Conservation (phyloP, 2,329 filamentous ascomycete genomes). For the Fusarium sp. region DNA sequence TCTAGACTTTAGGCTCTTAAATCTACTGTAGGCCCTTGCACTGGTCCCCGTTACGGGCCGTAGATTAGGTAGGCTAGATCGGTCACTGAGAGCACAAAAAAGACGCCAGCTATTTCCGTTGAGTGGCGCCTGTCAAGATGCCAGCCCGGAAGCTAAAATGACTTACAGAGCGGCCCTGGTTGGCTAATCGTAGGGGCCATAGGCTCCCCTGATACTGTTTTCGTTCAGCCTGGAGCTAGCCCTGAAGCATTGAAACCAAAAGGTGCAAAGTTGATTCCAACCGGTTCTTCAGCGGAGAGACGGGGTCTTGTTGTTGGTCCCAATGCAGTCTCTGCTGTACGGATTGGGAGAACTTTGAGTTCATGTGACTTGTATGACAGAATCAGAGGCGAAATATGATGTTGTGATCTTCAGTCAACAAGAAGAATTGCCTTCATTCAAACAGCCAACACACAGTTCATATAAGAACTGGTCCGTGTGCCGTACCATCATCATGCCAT, state of each 20-base stretch:
- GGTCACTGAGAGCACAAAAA: not conserved
- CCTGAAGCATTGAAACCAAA: slow-evolving; percentile 9
- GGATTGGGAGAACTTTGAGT: slow-evolving; percentile 9
- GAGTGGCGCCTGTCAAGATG: slow-evolving; percentile 19
- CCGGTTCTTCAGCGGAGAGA: slow-evolving; percentile 13
- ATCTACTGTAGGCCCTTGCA: too few relatives aligned
- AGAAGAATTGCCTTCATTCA: not conserved
- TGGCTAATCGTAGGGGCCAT: too few relatives aligned
- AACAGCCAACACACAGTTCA: slow-evolving; percentile 7
- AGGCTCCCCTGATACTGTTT: not conserved
- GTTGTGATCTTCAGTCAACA: not conserved
- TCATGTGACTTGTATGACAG: not conserved
- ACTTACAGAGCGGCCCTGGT: too few relatives aligned
- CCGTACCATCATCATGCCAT: slow-evolving; percentile 8
- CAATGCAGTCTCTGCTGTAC: slow-evolving; percentile 10
- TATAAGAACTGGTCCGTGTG: not conserved
- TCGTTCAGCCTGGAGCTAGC: not conserved
- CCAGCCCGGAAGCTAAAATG: slow-evolving; percentile 28
- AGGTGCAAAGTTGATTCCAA: slow-evolving; percentile 1
- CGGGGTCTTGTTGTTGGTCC: slow-evolving; percentile 1
- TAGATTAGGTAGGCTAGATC: slow-evolving; percentile 13
- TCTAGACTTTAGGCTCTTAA: too few relatives aligned
- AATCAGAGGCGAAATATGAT: slow-evolving; percentile 5
- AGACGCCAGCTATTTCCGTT: slow-evolving; percentile 14
- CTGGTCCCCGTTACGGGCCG: slow-evolving; percentile 8